A percentile compares a stretch with the other conserved stretches of the same genome.
Conservation (phyloP, 2,329 filamentous ascomycete species). For the Ramularia collo-cygni region DNA sequence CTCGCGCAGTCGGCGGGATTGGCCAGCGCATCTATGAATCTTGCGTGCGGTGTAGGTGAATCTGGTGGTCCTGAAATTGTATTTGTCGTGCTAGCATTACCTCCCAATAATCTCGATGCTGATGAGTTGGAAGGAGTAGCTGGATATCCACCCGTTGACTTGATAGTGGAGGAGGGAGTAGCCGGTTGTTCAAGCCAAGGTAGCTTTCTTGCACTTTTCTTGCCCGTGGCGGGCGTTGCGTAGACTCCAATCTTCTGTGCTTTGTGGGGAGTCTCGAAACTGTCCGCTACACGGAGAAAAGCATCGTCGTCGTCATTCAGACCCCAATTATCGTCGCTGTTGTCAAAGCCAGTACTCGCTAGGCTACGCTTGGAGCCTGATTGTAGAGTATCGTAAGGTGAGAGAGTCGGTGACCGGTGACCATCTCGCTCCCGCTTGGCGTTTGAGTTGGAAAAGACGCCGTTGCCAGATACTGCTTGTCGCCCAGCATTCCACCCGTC, state of each 20-base stretch:
- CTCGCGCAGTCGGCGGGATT: slow-evolving; percentile 20
- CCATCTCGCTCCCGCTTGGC: no score
- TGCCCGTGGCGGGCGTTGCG: slow-evolving; percentile 31
- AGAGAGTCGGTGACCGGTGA: neutral
- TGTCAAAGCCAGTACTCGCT: slow-evolving; percentile 13
- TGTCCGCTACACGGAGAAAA: slow-evolving; percentile 23
- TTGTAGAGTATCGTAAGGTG: neutral
- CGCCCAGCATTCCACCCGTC: slow-evolving; percentile 25
- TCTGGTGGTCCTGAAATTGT: slow-evolving; percentile 6
- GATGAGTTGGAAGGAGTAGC: slow-evolving; percentile 21
- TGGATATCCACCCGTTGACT: slow-evolving; percentile 20
- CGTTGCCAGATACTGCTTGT: no score
- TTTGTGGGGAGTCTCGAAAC: slow-evolving; percentile 36
- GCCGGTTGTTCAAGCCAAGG: slow-evolving; percentile 32
- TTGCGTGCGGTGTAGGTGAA: slow-evolving; percentile 17
- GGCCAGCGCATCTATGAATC: slow-evolving; percentile 22
- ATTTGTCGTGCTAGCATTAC: no score
- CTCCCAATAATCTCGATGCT: slow-evolving; percentile 1
- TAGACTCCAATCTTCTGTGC: slow-evolving; percentile 32
- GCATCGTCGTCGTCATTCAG: slow-evolving; percentile 30
- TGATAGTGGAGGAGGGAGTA: slow-evolving; percentile 16
- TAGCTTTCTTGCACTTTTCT: slow-evolving; percentile 28
- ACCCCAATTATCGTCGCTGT: slow-evolving; percentile 21
- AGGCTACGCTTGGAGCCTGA: neutral
- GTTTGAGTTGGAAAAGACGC: neutral